phyloP scores from a whole-genome alignment of 805 yeast species.

The Wickerhamia fluorescens region DNA sequence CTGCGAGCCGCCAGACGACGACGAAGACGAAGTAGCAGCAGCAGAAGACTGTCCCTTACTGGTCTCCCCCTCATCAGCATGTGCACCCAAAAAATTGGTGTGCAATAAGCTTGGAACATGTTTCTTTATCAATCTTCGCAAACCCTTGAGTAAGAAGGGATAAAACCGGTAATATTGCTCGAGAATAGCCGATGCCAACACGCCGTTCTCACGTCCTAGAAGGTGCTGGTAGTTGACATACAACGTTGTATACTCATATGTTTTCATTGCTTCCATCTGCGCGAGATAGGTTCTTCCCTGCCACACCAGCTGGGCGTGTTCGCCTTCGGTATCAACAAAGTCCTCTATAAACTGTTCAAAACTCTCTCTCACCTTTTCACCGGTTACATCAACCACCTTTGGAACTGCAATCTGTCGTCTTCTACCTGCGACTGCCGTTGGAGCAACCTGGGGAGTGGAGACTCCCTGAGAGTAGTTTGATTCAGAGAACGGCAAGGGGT shows the following conservation, averaged over 20 bases:
- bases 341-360: conserved; percentile 79
- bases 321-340: conserved; percentile 39
- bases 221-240: conserved; percentile 84
- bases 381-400: conserved; percentile 83
- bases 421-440: conserved; percentile 28
- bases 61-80: conserved; percentile 23
- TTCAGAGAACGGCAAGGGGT: conserved; percentile 23
- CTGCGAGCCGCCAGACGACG: conserved; percentile 35
- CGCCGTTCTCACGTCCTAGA: conserved; percentile 70
- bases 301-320: too few species aligned
- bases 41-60: conserved; percentile 9
- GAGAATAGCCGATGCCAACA: conserved; percentile 78
- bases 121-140: conserved; percentile 63
- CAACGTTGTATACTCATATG: conserved; percentile 66
- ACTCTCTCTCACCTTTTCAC: conserved; percentile 87
- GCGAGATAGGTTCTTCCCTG: conserved; percentile 62
- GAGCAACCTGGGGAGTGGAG: conserved; percentile 7
- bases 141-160: conserved; percentile 74
- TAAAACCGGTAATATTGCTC: conserved; percentile 90
- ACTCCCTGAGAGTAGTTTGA: conserved; percentile 5
- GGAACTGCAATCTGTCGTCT: conserved; percentile 65
- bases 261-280: conserved; percentile 75
- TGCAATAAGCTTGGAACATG: conserved; percentile 63
- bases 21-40: conserved; percentile 23
- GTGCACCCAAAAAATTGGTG: conserved; percentile 36